A percentile compares a stretch with the other conserved stretches of the same genome.
These are phyloP conservation scores for Saccharomycopsis vini DNA, from an alignment of 805 yeast species.

Conservation along the genomic window DNA sequence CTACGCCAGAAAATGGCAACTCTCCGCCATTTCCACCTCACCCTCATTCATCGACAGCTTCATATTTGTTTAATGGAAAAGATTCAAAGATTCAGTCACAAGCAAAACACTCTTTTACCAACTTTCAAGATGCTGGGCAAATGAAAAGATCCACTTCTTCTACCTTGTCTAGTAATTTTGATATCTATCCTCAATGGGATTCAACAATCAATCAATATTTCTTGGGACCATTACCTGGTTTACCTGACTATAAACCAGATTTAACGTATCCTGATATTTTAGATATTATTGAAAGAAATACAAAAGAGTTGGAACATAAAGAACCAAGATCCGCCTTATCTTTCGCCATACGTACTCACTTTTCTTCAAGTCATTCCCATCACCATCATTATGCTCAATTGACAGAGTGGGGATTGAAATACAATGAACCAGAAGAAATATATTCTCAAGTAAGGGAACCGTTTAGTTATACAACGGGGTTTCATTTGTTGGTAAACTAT, in stretches of 20 bases:
- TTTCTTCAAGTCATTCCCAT: slow-evolving; percentile 4
- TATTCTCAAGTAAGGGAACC: slow-evolving; percentile 70
- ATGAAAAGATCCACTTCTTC: slow-evolving; percentile 7
- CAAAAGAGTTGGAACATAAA: background rate
- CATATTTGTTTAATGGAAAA: no score
- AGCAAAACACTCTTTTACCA: background rate
- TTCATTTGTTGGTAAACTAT: slow-evolving; percentile 71
- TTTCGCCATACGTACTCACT: slow-evolving; percentile 25
- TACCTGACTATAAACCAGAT: slow-evolving; percentile 29
- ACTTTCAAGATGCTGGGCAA: no score
- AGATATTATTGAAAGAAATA: slow-evolving; percentile 6
- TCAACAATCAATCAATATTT: slow-evolving; percentile 57
- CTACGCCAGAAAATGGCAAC: slow-evolving; percentile 7
- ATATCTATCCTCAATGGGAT: slow-evolving; percentile 40
- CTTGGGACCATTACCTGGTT: slow-evolving; percentile 39
- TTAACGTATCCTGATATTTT: slow-evolving; percentile 54
- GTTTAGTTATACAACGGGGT: slow-evolving; percentile 85
- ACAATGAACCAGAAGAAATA: slow-evolving; percentile 65
- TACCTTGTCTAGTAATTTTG: background rate
- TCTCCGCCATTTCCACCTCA: no score
- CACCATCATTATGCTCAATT: background rate
- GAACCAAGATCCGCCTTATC: slow-evolving; percentile 19
- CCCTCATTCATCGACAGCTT: no score
- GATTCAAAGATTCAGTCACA: no score
- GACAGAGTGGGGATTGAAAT: slow-evolving; percentile 32